Percentiles rank a stretch among this genome's conserved stretches.
Conservation (phyloP, 2,329 filamentous ascomycete genomes). For the Aspergillus neotritici region DNA sequence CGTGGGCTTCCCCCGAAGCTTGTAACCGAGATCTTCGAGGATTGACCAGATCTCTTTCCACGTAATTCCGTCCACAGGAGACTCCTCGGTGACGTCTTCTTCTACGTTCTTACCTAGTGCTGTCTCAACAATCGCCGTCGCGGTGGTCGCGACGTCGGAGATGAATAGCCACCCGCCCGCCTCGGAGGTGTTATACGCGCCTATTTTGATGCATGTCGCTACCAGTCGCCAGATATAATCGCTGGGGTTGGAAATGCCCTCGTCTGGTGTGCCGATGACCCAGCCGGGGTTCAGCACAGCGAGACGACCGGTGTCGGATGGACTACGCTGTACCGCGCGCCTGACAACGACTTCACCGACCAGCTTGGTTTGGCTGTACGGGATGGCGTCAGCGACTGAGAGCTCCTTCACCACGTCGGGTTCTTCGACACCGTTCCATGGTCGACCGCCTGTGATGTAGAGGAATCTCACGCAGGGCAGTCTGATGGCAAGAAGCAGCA, state of each 20-base stretch:
- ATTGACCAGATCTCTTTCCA: too few relatives aligned
- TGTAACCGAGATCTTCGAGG: constrained; percentile 7
- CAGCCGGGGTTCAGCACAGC: constrained; percentile 16
- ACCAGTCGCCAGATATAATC: constrained; percentile 16
- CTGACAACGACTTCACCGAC: constrained; percentile 8
- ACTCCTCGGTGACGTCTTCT: too few relatives aligned
- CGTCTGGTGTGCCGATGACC: constrained; percentile 8
- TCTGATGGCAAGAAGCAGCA: constrained; percentile 1
- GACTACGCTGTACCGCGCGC: neutral
- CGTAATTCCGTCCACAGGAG: too few relatives aligned
- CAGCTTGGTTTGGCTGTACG: constrained; percentile 11
- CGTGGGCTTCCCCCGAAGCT: constrained; percentile 1
- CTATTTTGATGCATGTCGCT: constrained; percentile 6
- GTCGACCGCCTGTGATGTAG: constrained; percentile 8
- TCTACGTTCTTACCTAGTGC: too few relatives aligned
- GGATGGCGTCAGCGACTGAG: constrained; percentile 1
- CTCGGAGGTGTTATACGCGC: constrained; percentile 4
- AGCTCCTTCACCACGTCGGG: constrained; percentile 1
- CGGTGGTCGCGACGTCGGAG: constrained; percentile 7
- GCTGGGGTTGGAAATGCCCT: constrained; percentile 11
- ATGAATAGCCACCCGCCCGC: constrained; percentile 11
- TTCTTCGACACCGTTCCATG: constrained; percentile 1
- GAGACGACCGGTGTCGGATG: neutral
- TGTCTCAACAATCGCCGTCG: constrained; percentile 4
- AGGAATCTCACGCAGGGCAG: constrained; percentile 1